Conservation (phyloP, 2,329 filamentous ascomycete species). For the Plenodomus tracheiphilus region DNA sequence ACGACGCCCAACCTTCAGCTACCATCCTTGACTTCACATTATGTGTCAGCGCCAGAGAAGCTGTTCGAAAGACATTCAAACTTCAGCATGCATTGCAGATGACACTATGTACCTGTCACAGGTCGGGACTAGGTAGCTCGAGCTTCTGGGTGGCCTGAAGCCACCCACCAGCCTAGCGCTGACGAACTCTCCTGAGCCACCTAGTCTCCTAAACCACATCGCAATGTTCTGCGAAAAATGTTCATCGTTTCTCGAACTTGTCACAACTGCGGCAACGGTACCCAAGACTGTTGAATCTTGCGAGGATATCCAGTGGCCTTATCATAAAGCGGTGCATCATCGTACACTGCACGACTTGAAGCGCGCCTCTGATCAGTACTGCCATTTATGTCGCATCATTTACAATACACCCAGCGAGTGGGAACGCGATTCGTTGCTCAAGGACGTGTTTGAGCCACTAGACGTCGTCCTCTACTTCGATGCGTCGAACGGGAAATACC, state of each 20-base stretch:
- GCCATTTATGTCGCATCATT: constrained; percentile 22
- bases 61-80: too few species aligned
- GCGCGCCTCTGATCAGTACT: constrained; percentile 14
- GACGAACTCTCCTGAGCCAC: not conserved
- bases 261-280: constrained; percentile 5
- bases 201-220: not conserved
- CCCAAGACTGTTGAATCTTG: not conserved
- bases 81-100: too few species aligned
- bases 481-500: constrained; percentile 9
- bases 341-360: constrained; percentile 19
- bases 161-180: not conserved
- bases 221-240: constrained; percentile 20
- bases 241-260: constrained; percentile 11
- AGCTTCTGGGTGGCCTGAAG: not conserved
- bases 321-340: constrained; percentile 17
- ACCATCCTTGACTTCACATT: too few species aligned
- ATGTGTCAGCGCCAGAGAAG: too few species aligned
- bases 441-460: constrained; percentile 12
- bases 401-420: constrained; percentile 10
- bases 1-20: too few species aligned
- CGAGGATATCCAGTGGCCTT: constrained; percentile 13
- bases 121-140: too few species aligned
- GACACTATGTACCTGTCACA: too few species aligned
- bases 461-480: constrained; percentile 17
- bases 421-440: constrained; percentile 12